Base-by-base conservation (phyloP, 495 filamentous ascomycete genomes). In the Pyrenula aspistea region DNA sequence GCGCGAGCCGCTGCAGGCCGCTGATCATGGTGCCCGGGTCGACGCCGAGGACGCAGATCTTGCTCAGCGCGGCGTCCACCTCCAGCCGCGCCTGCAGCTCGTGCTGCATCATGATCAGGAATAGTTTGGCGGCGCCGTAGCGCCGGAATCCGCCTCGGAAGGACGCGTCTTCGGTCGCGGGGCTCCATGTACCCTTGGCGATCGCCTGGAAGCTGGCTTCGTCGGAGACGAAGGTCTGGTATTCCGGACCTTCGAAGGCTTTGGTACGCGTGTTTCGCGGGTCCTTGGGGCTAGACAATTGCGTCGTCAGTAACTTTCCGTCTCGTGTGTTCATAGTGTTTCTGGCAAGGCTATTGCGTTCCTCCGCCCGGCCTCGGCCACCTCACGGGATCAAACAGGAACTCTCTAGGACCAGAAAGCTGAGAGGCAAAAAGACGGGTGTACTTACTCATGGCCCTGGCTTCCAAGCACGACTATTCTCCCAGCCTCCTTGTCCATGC, bases 381-480 rank as follows among this genome's bases (percentile, higher is more conserved):
- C n/a, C n/a, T n/a, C n/a, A n/a, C n/a, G n/a, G n/a, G n/a, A n/a
- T n/a, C n/a, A n/a, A n/a, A n/a, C n/a, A n/a, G n/a, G n/a, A n/a
- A 23, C 66, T 63, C n/a, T n/a, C n/a, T n/a, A n/a, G n/a, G 20
- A 12, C 11, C 12, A 23, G 20, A 23, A 10, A 54, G 21, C 10
- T 15, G 1, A 25, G 48, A 55, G 22, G 49, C 22, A 3, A 21
- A 51, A 22, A 51, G n/a, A 1, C 22, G 20, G 2, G 50, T 47
- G 15, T 24, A 53, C 8, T 25, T 51, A 57, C 56, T 74, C 70
- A 55, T 79, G 74, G 0, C 70, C 60, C 60, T 68, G 71, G 55
- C 73, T 75, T 2, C 69, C 64, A 22, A 79, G 49, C 8, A 77
- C 61, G 1, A 77, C 64, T 23, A 79, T 67, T 0, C 74, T 63